Evolutionary conservation across 306 rosid species (phyloP).

Genomic region (Dryas alaskensis): DNA sequence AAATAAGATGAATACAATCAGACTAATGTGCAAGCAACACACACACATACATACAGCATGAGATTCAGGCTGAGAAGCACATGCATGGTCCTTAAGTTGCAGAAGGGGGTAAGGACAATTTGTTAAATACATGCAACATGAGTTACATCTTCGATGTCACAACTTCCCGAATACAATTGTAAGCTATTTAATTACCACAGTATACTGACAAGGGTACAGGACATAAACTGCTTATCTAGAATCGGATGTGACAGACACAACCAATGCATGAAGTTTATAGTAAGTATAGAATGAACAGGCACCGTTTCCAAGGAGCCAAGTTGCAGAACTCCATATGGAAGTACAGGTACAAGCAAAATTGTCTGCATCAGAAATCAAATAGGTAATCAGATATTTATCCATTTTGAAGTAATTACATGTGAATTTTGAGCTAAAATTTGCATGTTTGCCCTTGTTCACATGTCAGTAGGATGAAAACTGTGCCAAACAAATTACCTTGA

Average conservation of each 20-base stretch:
- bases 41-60: not conserved
- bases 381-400: not conserved
- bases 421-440: constrained; percentile 10
- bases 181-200: not conserved
- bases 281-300: constrained; percentile 33
- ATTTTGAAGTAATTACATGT: not conserved
- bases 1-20: constrained; percentile 24
- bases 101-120: not conserved
- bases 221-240: constrained; percentile 10
- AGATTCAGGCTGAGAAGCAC: not conserved
- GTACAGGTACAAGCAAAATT: constrained; percentile 76
- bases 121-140: not conserved
- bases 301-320: constrained; percentile 84
- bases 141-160: not conserved
- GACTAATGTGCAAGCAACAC: too few species aligned
- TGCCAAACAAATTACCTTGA: constrained; percentile 56
- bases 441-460: not conserved
- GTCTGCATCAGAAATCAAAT: constrained; percentile 50
- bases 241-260: not conserved
- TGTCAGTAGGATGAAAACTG: not conserved
- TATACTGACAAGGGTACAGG: not conserved
- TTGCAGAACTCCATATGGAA: constrained; percentile 84
- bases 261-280: constrained; percentile 7
- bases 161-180: not conserved
- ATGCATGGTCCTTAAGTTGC: not conserved